Evolutionary conservation across 78 protist genomes (phyloP).

Genomic region (Dictyostelium capitatum): DNA sequence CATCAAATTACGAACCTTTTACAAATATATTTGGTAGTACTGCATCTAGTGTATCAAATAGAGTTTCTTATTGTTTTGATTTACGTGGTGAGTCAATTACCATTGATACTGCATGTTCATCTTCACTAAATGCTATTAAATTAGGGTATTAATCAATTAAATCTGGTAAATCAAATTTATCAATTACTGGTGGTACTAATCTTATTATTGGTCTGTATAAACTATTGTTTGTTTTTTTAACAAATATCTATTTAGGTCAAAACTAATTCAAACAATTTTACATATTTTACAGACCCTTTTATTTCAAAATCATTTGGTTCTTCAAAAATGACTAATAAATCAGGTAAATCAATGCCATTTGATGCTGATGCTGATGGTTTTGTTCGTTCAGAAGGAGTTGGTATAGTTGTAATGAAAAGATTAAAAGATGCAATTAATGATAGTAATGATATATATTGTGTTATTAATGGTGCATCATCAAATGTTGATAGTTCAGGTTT

Average conservation of each 20-base stretch:
- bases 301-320: too few relatives aligned
- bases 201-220: constrained; percentile 8
- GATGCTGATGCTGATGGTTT: constrained; percentile 92
- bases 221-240: background rate
- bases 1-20: too few relatives aligned
- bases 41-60: background rate
- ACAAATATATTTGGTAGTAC: background rate
- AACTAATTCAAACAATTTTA: too few relatives aligned
- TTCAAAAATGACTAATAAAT: too few relatives aligned
- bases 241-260: too few relatives aligned
- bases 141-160: constrained; percentile 16
- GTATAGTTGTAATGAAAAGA: constrained; percentile 13
- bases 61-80: constrained; percentile 49
- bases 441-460: constrained; percentile 34
- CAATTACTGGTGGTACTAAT: constrained; percentile 44
- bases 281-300: background rate
- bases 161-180: constrained; percentile 16
- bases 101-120: constrained; percentile 54
- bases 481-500: constrained; percentile 43
- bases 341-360: too few relatives aligned
- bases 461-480: constrained; percentile 7
- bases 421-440: background rate
- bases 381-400: constrained; percentile 78
- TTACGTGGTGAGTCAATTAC: constrained; percentile 61
- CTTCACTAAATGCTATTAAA: constrained; percentile 19